These are phyloP conservation scores for Candida andamanensis DNA, from an alignment of 805 yeast species.

Conservation along the genomic window DNA sequence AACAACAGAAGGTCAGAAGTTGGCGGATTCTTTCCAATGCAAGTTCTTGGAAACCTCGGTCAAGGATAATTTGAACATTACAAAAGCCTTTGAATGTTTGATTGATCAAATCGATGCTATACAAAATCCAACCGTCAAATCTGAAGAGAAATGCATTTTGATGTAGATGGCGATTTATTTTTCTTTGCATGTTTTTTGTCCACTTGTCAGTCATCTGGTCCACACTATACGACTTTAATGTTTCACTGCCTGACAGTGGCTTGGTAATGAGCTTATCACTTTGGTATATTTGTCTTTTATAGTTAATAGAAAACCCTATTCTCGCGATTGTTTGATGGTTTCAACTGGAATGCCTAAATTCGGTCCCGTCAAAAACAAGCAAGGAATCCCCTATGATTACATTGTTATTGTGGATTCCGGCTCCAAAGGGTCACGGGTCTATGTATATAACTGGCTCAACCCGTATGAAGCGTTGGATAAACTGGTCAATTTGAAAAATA, in stretches of 20 bases:
- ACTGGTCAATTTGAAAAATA: slow-evolving; percentile 13
- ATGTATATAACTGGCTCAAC: slow-evolving; percentile 52
- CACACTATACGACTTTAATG: too few relatives aligned
- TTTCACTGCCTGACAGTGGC: too few relatives aligned
- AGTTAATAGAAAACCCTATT: too few relatives aligned
- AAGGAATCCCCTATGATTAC: slow-evolving; percentile 53
- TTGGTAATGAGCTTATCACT: too few relatives aligned
- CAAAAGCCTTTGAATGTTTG: slow-evolving; percentile 56
- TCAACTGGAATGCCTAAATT: too few relatives aligned
- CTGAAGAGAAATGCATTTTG: slow-evolving; percentile 49
- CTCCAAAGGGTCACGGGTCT: slow-evolving; percentile 60
- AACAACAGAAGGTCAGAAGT: slow-evolving; percentile 45
- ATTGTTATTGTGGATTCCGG: slow-evolving; percentile 62
- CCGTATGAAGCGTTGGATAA: slow-evolving; percentile 25
- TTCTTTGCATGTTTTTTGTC: not conserved
- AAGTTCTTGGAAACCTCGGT: slow-evolving; percentile 47
- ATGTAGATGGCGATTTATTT: slow-evolving; percentile 3
- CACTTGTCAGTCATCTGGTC: too few relatives aligned
- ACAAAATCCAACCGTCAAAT: slow-evolving; percentile 47
- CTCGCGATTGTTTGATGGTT: too few relatives aligned
- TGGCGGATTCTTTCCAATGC: slow-evolving; percentile 42
- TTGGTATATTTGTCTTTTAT: too few relatives aligned
- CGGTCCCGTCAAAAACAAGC: slow-evolving; percentile 34
- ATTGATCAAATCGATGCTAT: slow-evolving; percentile 52
- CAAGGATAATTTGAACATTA: slow-evolving; percentile 41